Base-by-base conservation (phyloP, 2,329 filamentous ascomycete species). In the Diaporthe longicolla region DNA sequence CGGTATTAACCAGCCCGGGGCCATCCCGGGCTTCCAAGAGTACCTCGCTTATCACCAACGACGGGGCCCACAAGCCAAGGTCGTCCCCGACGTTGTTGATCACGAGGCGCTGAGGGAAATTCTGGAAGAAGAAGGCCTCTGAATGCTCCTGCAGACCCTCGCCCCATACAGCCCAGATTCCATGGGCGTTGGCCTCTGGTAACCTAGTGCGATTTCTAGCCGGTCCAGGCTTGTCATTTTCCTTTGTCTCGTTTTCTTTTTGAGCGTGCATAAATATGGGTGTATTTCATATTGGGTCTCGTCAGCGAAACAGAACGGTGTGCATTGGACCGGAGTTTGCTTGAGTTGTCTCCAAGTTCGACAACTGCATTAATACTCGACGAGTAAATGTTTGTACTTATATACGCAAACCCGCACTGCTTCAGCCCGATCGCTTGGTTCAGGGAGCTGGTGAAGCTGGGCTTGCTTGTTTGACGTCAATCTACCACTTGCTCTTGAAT, bases 1-100 rank as follows among this genome's bases (percentile, higher is more conserved):
- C 45, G 94, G 94, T 0, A 94, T 97, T 80, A 97, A 97, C 79
- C 94, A 96, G 80, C 88, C 90, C 1, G 94, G 94, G 0, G 87
- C 90, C 0, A 92, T 97, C 57, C 90, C 93, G 0, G 94, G 94
- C 0, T 93, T 96, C 76, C 87, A 90, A 35, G 86, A 89, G 72
- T 90, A 88, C 77, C 86, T 87, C 82, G 83, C 85, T 2, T 82
- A 85, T 1, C 85, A 83, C 79, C 89, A 83, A 82, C 89, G 82
- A 79, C 89, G 83, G 81, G 86, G 82, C 48, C 84, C 89, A 1
- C 88, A 90, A 3, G 86, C 87, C 48, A 88, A 88, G 74, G 88
- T 93, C 15, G 87, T 89, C 21, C 85, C 92, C 0, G 87, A 89
- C 35, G 83, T 82, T 1, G 81, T 94, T 29, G 91, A 94, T 79